Evolutionary conservation across 2,329 filamentous ascomycete species (phyloP).

Genomic region (Colletotrichum gloeosporioides): DNA sequence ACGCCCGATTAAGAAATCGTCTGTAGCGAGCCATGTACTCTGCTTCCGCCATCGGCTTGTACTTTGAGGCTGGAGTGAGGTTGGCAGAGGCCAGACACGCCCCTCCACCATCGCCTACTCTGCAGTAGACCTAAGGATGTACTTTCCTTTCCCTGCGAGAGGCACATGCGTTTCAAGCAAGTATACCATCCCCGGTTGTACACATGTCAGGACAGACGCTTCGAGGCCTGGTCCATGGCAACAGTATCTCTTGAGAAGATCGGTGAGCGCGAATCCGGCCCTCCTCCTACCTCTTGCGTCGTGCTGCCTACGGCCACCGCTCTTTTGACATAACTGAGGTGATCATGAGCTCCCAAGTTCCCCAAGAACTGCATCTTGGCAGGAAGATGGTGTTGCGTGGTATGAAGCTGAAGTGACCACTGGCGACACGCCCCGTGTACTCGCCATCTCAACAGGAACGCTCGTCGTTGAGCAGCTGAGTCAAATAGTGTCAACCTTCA

Average conservation of each 20-base stretch:
- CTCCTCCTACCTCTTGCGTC: neutral
- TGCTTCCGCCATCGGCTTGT: neutral
- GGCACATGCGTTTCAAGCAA: conserved; percentile 7
- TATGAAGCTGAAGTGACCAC: neutral
- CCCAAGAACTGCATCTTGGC: conserved; percentile 9
- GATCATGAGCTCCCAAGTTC: conserved; percentile 18
- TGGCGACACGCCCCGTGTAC: conserved; percentile 12
- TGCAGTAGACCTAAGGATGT: conserved; percentile 10
- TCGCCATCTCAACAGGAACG: conserved; percentile 17
- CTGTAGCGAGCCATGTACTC: neutral
- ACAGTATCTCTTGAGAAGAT: conserved; percentile 1
- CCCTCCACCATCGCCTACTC: conserved; percentile 5
- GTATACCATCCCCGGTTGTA: conserved; percentile 3
- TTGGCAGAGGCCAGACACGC: neutral
- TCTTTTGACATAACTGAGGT: conserved; percentile 15
- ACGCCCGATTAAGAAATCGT: conserved; percentile 14
- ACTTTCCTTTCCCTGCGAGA: conserved; percentile 18
- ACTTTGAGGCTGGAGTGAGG: neutral
- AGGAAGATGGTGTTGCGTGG: neutral
- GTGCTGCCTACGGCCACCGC: conserved; percentile 15
- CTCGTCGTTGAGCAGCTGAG: conserved; percentile 12
- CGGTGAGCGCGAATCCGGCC: conserved; percentile 12
- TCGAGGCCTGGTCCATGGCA: conserved; percentile 9
- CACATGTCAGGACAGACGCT: conserved; percentile 7
- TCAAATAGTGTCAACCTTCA: conserved; percentile 10